Conservation (phyloP, 1,139 yeast genomes). For the Magnusiomyces ingens region DNA sequence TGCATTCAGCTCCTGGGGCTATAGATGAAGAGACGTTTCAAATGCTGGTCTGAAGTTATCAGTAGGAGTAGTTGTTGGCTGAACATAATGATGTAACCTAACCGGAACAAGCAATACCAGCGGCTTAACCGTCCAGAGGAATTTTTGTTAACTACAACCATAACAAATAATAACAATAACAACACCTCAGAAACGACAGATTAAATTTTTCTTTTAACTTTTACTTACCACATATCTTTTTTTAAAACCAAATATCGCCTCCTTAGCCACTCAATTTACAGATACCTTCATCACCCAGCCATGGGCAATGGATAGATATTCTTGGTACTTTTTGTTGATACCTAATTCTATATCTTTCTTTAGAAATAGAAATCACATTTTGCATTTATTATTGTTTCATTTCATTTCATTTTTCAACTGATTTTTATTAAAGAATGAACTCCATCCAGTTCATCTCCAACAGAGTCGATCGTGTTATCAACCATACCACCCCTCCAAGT, state of each 20-base stretch:
- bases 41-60: no score
- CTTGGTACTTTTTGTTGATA: no score
- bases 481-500: slow-evolving; percentile 18
- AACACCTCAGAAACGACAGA: neutral
- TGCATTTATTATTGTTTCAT: neutral
- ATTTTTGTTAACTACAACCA: neutral
- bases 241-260: neutral
- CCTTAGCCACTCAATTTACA: neutral
- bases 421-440: slow-evolving; percentile 22
- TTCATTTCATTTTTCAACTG: neutral
- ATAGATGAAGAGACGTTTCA: no score
- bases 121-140: neutral
- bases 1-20: no score
- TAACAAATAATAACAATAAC: neutral
- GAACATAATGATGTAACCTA: no score
- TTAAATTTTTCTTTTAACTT: slow-evolving; percentile 1
- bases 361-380: no score
- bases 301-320: no score
- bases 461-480: slow-evolving; percentile 29
- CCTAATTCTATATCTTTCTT: no score
- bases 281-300: no score
- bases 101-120: no score
- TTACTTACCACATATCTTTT: neutral
- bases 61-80: no score
- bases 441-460: slow-evolving; percentile 30